Percentiles rank a stretch among this genome's conserved stretches.
Evolutionary conservation across 352 stramenopile genomes (phyloP).

Genomic region (Saprolegnia parasitica): DNA sequence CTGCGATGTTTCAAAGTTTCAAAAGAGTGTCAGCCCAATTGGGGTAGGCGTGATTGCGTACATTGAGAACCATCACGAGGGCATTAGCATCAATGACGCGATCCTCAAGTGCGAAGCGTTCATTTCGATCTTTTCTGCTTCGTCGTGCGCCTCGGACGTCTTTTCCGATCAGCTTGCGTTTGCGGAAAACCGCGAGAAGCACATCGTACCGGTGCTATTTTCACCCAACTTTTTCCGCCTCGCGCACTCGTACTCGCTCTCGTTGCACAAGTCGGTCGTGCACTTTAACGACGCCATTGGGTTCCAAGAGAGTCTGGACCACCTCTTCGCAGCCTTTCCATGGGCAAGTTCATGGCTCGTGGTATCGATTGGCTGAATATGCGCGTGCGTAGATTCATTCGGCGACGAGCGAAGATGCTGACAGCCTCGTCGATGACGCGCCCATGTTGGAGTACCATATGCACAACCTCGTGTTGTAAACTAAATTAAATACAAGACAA

Average conservation of each 20-base stretch:
- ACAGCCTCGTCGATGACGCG: not conserved
- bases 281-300: slow-evolving; percentile 23
- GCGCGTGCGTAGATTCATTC: not conserved
- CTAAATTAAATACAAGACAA: not conserved
- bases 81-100: slow-evolving; percentile 61
- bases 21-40: no score
- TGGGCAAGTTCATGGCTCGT: not conserved
- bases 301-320: slow-evolving; percentile 2
- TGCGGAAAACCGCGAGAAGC: slow-evolving; percentile 68
- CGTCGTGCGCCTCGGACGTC: slow-evolving; percentile 53
- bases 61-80: slow-evolving; percentile 42
- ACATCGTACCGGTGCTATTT: slow-evolving; percentile 17
- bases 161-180: slow-evolving; percentile 73
- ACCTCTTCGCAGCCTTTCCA: not conserved
- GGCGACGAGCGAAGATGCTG: not conserved
- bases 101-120: slow-evolving; percentile 74
- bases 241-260: slow-evolving; percentile 18
- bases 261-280: slow-evolving; percentile 2
- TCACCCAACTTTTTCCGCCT: slow-evolving; percentile 17
- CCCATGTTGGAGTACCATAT: not conserved
- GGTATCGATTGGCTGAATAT: not conserved
- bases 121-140: slow-evolving; percentile 59
- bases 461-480: not conserved
- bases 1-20: no score
- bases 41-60: slow-evolving; percentile 10